Percentiles rank a stretch among this genome's conserved stretches.
These are phyloP conservation scores for Oryza longistaminata DNA, from an alignment of 176 grass and related monocot genomes.

Conservation along the genomic window DNA sequence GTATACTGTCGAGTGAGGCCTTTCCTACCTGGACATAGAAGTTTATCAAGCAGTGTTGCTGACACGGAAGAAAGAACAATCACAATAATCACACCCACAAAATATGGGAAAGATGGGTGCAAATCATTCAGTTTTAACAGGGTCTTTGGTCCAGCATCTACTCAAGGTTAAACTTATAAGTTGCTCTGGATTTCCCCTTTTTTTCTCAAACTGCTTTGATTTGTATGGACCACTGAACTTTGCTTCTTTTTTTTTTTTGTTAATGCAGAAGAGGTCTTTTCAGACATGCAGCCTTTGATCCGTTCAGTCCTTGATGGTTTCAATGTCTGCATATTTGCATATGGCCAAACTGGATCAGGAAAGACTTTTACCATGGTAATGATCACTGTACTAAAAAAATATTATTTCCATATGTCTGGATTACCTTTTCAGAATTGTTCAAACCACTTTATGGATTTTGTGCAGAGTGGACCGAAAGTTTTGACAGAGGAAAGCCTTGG, in stretches of 20 bases:
- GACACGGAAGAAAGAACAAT: conserved; percentile 78
- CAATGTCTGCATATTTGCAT: conserved; percentile 98
- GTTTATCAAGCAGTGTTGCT: conserved; percentile 50
- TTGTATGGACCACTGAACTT: background rate
- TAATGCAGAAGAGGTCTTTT: conserved; percentile 86
- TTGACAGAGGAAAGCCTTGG: conserved; percentile 59
- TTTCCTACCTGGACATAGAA: conserved; percentile 58
- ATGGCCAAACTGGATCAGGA: conserved; percentile 94
- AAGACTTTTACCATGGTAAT: conserved; percentile 95
- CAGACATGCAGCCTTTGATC: conserved; percentile 87
- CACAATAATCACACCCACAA: conserved; percentile 65
- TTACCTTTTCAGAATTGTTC: background rate
- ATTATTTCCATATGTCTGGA: background rate
- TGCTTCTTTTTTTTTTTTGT: conserved; percentile 6
- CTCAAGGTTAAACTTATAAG: conserved; percentile 63
- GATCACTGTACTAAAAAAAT: conserved; percentile 5
- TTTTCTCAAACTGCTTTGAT: background rate
- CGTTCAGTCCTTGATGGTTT: conserved; percentile 91
- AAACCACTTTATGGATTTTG: conserved; percentile 24
- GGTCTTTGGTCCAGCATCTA: conserved; percentile 64
- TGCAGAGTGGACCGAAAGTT: conserved; percentile 81
- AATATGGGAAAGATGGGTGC: conserved; percentile 79
- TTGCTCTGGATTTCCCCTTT: conserved; percentile 8
- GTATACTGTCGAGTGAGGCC: conserved; percentile 91
- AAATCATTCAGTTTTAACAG: conserved; percentile 93